Base-by-base conservation (phyloP, 805 yeast species). In the Yamadazyma laniorum region DNA sequence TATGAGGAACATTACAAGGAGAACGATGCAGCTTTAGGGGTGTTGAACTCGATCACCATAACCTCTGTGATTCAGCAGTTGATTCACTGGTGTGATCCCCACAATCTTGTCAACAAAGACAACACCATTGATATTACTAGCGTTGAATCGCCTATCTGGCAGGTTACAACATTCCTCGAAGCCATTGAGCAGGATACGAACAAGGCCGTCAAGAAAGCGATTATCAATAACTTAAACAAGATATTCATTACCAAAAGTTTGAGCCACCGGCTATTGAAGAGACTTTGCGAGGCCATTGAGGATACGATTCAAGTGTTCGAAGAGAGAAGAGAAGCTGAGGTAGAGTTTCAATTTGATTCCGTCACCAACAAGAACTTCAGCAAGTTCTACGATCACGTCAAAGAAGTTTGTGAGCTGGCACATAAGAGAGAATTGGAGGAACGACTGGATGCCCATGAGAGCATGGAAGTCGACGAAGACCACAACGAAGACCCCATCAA, bases 21-120 rank as follows among this genome's bases (percentile, higher is more conserved):
- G 22, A 33, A 33, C 18, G 34, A 32, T 9, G 34, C 34, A 8
- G 42, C 42, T 3, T 25, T 33, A 12, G 18, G 13, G 3, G 18
- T 38, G 5, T 25, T 33, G 16, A 32, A 29, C 18, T 15, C 34
- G 13, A 38, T 38, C 5, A 15, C 33, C 11, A 11, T 63, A 27
- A 48, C 58, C 9, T 51, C 65, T 4, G 83, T 87, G 0, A 75
- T 83, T 22, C 88, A 81, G 46, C 95, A 86, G 50, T 59, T 91
- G 32, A 66, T 84, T 17, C 78, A 80, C 51, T 87, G 96, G 95
- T 83, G 95, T 14, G 91, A 88, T 55, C 95, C 96, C 5, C 62
- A 65, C 30, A 76, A 79, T 45, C 61, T 82, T 6, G 87, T 79
- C 3, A 73, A 75, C 42, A 49, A 67, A 1, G 66, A 67, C 5